Base-by-base conservation (phyloP, 139 green algal species). In the Chlorella sp. region DNA sequence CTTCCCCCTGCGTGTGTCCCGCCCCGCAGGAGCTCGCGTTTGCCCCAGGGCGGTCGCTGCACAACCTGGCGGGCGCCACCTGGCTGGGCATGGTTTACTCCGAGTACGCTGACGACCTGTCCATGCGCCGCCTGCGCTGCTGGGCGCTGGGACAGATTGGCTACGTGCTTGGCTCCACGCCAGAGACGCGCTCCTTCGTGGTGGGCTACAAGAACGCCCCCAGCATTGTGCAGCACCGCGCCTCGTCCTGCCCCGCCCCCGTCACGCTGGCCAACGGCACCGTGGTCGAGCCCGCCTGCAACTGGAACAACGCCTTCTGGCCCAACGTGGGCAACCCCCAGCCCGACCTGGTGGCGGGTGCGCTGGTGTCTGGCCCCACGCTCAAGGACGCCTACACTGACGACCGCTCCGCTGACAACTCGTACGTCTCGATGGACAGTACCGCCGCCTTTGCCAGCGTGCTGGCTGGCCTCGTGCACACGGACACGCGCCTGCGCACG, bases 201-300 rank as follows among this genome's bases (percentile, higher is more conserved):
- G 72, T 77, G 10, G 64, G 72, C 63, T 72, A 68, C 49, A 31
- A 42, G 31, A 68, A 72, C 49, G 14, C 72, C 24, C 72, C 72
- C 4, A 67, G 3, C 22, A 59, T 77, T 10, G 42, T 77, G 23
- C 72, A 77, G 49, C 72, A 77, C 32, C 62, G 63, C n/a, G 63
- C 63, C 2, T 77, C 72, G 1, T 77, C 72, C 30, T 69, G 63
- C 63, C 63, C 63, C 50, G 71, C 27, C 3, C 35, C 27, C 51
- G 5, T 14, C 35, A 10, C 17, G 42, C 10, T 55, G 60, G 60
- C 10, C 60, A 27, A 49, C 62, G 62, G 31, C 14, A 49, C 10
- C 30, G 31, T 6, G 29, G 23, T 49, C 23, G n/a, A n/a, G n/a
- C n/a, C n/a, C n/a, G 10, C 62, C 5, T 72, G 67, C 35, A 72